phyloP scores from a whole-genome alignment of 495 filamentous ascomycete species.

The Saxophila tyrrhenica region DNA sequence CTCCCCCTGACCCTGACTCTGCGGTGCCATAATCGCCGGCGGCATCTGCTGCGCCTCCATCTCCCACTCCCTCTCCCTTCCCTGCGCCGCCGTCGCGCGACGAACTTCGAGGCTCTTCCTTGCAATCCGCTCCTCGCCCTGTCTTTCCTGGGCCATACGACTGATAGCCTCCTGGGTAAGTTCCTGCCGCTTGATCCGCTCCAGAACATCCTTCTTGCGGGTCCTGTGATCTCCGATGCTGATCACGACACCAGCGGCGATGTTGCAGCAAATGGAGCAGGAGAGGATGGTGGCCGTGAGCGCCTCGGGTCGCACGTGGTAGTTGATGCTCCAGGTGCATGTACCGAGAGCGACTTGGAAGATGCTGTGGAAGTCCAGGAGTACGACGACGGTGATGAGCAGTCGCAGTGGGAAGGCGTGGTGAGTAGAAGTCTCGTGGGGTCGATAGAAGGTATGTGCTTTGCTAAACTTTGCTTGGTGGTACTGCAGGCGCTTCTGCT shows the following conservation, averaged over 20 bases:
- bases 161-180: conserved; percentile 62
- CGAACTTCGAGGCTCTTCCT: not conserved
- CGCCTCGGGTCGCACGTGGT: conserved; percentile 50
- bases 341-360: conserved; percentile 66
- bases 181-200: conserved; percentile 60
- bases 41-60: not conserved
- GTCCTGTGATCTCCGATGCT: conserved; percentile 58
- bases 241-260: conserved; percentile 59
- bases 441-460: conserved; percentile 75
- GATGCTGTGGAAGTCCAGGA: conserved; percentile 64
- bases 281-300: conserved; percentile 69
- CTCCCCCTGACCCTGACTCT: not conserved
- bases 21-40: not conserved
- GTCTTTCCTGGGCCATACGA: conserved; percentile 42
- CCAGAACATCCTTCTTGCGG: conserved; percentile 71
- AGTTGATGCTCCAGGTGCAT: conserved; percentile 61
- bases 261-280: conserved; percentile 62
- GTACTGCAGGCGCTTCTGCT: conserved; percentile 53
- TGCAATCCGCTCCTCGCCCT: not conserved
- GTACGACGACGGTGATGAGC: conserved; percentile 56
- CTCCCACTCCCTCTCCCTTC: not conserved
- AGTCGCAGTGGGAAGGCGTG: conserved; percentile 63
- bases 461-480: conserved; percentile 65
- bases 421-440: conserved; percentile 70
- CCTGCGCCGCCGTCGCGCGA: not conserved